phyloP scores from a whole-genome alignment of 2,329 filamentous ascomycete genomes.

The Apiospora rasikravindrae region DNA sequence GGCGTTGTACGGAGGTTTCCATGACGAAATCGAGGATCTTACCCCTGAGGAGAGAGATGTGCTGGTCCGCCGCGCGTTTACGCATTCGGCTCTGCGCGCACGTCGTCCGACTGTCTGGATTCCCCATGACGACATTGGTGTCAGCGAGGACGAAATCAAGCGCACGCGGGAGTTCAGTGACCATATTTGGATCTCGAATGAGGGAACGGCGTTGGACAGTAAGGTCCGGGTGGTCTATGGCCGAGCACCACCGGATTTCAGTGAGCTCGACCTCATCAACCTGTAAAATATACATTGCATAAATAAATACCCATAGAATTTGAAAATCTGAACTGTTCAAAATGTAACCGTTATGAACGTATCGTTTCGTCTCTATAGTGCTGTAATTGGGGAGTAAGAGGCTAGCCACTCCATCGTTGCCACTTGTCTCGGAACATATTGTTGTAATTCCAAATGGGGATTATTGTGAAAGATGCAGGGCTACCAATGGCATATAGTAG shows the following conservation, averaged over 20 bases:
- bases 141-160: slow-evolving; percentile 89
- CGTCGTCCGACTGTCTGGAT: slow-evolving; percentile 92
- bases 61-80: slow-evolving; percentile 86
- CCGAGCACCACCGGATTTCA: slow-evolving; percentile 86
- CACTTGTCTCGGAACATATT: too few species aligned
- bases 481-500: too few species aligned
- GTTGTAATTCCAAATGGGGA: too few species aligned
- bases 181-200: slow-evolving; percentile 91
- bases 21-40: slow-evolving; percentile 93
- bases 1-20: slow-evolving; percentile 83
- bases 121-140: slow-evolving; percentile 84
- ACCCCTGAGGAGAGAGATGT: slow-evolving; percentile 87
- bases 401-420: too few species aligned
- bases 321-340: too few species aligned
- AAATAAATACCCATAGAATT: not conserved
- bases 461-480: too few species aligned
- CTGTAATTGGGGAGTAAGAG: too few species aligned
- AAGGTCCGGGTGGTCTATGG: slow-evolving; percentile 84
- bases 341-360: too few species aligned
- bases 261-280: slow-evolving; percentile 84
- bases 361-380: too few species aligned
- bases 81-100: slow-evolving; percentile 85
- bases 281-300: slow-evolving; percentile 52
- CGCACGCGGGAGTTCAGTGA: slow-evolving; percentile 78
- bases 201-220: slow-evolving; percentile 85